Base-by-base conservation (phyloP, 2,329 filamentous ascomycete species). In the Trichoderma gracile region DNA sequence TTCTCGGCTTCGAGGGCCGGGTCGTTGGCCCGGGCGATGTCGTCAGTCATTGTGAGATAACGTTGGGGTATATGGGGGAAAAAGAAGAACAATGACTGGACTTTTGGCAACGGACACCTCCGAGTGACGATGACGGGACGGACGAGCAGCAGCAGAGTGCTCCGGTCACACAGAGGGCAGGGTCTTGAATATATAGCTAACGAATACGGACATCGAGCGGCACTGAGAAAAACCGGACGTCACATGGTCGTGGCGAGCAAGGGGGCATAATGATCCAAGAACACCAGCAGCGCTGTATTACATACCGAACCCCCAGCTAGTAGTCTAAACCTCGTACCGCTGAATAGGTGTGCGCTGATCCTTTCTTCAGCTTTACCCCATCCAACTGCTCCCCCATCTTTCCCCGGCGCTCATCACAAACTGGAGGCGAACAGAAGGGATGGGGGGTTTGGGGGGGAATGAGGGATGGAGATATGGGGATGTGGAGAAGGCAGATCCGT, bases 1-100 rank as follows among this genome's bases (percentile, higher is more conserved):
- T 69, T 67, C 46, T 66, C 64, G 30, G 57, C 42, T 50, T 61
- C 65, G 8, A 54, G 23, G 33, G 19, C 19, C 25, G 40, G 27
- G 47, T 64, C 52, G 33, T 59, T 49, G 60, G 65, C 59, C 59
- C 54, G 54, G 12, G 67, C 57, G 40, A 69, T 69, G 59, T 69
- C 64, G 66, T 67, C 67, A 21, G 67, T 56, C 68, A 69, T 69
- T 56, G 55, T 59, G 50, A 38, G 23, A 38, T 6, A 14, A 27
- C 3, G 3, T 5, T n/a, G n/a, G n/a, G n/a, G n/a, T n/a, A n/a
- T n/a, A n/a, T n/a, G 40, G 25, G 14, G 14, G 12, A 49, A 15
- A 25, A 19, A 12, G 40, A 45, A 56, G 54, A 38, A 38, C 40
- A 27, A 42, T 30, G 54, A 33, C 7, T 38, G 21, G 33, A 38